phyloP scores from a whole-genome alignment of 148 eudicot genomes.

The Cornus florida region DNA sequence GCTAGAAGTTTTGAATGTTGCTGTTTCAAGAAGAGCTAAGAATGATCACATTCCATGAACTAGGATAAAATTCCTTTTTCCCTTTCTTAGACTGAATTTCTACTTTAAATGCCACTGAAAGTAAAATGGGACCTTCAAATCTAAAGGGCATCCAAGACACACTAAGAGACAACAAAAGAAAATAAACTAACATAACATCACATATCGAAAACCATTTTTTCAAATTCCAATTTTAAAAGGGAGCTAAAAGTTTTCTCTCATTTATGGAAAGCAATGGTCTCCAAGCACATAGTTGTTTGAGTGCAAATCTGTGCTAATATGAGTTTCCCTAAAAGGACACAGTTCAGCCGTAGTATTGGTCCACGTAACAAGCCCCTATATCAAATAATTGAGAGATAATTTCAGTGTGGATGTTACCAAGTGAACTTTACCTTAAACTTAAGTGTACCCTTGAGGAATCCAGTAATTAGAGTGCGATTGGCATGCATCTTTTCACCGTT shows the following conservation, averaged over 20 bases:
- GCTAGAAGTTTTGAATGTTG: too few relatives aligned
- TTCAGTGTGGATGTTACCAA: too few relatives aligned
- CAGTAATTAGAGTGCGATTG: constrained; percentile 54
- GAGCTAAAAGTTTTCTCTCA: background rate
- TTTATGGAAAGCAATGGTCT: background rate
- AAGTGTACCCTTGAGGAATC: constrained; percentile 68
- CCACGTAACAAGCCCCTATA: background rate
- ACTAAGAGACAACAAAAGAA: background rate
- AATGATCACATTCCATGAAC: background rate
- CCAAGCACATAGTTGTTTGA: background rate
- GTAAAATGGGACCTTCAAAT: background rate
- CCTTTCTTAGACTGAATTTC: background rate
- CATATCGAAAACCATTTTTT: background rate
- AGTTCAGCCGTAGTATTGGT: background rate
- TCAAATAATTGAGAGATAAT: too few relatives aligned
- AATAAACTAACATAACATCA: background rate
- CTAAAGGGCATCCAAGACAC: background rate
- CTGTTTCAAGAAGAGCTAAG: background rate
- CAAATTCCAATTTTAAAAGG: too few relatives aligned
- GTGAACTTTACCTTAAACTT: constrained; percentile 63
- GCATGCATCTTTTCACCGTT: constrained; percentile 89
- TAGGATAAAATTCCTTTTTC: background rate
- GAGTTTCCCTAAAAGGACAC: constrained; percentile 8
- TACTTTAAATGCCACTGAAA: background rate
- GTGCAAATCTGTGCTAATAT: background rate